phyloP scores from a whole-genome alignment of 805 yeast species.

The Debaryomyces hansenii region DNA sequence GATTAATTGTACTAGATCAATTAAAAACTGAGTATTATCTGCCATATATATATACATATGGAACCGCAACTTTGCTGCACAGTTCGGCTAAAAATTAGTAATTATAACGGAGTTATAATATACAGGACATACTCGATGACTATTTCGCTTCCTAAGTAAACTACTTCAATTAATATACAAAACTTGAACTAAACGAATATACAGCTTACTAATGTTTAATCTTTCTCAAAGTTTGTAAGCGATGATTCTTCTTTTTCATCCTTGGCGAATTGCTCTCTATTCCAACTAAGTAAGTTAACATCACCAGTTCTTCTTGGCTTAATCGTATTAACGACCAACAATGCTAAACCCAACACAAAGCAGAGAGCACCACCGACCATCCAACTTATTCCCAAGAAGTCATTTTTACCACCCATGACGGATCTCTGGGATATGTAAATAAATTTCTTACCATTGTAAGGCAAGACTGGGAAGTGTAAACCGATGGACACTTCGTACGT shows the following conservation, averaged over 20 bases:
- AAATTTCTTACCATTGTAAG: constrained; percentile 66
- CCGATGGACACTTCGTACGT: constrained; percentile 66
- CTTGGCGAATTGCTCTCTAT: constrained; percentile 38
- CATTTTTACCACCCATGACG: constrained; percentile 73
- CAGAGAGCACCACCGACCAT: constrained; percentile 75
- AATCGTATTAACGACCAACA: constrained; percentile 55
- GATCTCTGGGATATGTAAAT: constrained; percentile 69
- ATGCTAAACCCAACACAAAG: constrained; percentile 51
- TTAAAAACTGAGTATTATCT: no score
- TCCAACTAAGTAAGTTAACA: constrained; percentile 71
- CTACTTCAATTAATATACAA: background rate
- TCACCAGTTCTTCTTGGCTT: constrained; percentile 75
- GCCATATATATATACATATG: no score
- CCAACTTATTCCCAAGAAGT: constrained; percentile 72
- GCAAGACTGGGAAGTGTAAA: constrained; percentile 75
- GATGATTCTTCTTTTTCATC: constrained; percentile 12
- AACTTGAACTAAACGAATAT: background rate
- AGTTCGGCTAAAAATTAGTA: background rate
- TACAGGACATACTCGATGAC: background rate
- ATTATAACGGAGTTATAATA: background rate
- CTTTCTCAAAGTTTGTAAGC: constrained; percentile 5
- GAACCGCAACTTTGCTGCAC: no score
- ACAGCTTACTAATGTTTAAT: background rate
- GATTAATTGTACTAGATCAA: no score
- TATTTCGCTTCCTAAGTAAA: no score